Evolutionary conservation across 495 filamentous ascomycete genomes (phyloP).

Genomic region (Daldinia childiae): DNA sequence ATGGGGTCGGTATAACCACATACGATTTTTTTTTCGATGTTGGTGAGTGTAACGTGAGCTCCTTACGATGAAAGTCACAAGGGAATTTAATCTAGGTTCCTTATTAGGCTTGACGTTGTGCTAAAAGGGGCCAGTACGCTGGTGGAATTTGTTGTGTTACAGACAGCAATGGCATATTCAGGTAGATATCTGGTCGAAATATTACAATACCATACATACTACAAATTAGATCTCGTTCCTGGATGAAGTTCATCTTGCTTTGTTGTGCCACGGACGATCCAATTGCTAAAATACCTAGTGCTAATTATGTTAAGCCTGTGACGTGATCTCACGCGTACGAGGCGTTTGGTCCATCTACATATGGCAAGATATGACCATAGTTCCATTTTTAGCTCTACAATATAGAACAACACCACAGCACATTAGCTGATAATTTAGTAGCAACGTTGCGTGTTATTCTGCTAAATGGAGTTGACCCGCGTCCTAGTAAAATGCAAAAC

Average conservation of each 20-base stretch:
- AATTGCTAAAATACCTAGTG: conserved; percentile 7
- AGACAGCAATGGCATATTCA: neutral
- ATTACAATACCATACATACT: neutral
- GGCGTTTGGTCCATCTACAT: conserved; percentile 25
- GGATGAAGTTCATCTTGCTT: neutral
- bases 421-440: conserved; percentile 15
- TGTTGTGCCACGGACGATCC: conserved; percentile 4
- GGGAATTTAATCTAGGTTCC: neutral
- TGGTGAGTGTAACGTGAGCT: conserved; percentile 28
- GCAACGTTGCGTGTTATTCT: conserved; percentile 22
- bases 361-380: conserved; percentile 3
- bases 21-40: neutral
- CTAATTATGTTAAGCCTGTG: conserved; percentile 10
- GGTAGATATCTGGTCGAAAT: no score
- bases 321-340: neutral
- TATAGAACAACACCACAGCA: conserved; percentile 6
- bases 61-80: neutral
- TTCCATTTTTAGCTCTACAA: conserved; percentile 5
- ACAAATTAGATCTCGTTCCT: conserved; percentile 2
- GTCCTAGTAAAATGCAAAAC: conserved; percentile 13
- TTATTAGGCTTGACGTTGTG: neutral
- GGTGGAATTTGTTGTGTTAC: conserved; percentile 3
- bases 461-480: conserved; percentile 16
- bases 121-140: conserved; percentile 2
- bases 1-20: conserved; percentile 12